These are phyloP conservation scores for Teratosphaeria destructans DNA, from an alignment of 2,329 filamentous ascomycete species.

Conservation along the genomic window DNA sequence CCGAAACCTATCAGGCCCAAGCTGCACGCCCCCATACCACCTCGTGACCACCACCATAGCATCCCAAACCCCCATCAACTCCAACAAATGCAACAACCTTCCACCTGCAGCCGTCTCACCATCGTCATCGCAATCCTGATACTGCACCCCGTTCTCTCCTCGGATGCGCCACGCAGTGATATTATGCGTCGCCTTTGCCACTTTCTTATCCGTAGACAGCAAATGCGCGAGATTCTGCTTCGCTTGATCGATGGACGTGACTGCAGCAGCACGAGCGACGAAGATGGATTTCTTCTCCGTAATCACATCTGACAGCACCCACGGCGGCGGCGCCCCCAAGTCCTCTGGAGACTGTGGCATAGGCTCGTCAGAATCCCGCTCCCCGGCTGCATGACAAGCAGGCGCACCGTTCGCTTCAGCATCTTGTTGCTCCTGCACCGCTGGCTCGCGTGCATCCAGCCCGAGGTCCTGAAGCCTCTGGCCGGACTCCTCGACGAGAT, in stretches of 20 bases:
- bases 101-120: conserved; percentile 88
- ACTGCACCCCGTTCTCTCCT: conserved; percentile 40
- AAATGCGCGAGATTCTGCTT: conserved; percentile 62
- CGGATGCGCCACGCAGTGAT: conserved; percentile 89
- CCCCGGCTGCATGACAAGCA: conserved; percentile 9
- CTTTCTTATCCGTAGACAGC: conserved; percentile 70
- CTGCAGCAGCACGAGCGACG: conserved; percentile 62
- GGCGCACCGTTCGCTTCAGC: conserved; percentile 19
- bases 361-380: conserved; percentile 19
- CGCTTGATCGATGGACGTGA: conserved; percentile 61
- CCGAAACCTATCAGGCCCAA: conserved; percentile 82
- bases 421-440: conserved; percentile 20
- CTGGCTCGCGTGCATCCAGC: conserved; percentile 12
- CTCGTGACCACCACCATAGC: conserved; percentile 84
- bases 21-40: conserved; percentile 87
- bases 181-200: conserved; percentile 83
- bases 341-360: conserved; percentile 22
- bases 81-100: conserved; percentile 77
- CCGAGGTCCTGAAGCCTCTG: conserved; percentile 25
- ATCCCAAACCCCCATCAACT: conserved; percentile 90
- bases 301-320: conserved; percentile 64
- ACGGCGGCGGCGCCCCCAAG: conserved; percentile 43
- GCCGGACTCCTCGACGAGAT: conserved; percentile 59
- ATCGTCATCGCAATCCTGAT: conserved; percentile 92
- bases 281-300: conserved; percentile 83